Evolutionary conservation across 129 eudicot species (phyloP).

Genomic region (Flaveria bidentis): DNA sequence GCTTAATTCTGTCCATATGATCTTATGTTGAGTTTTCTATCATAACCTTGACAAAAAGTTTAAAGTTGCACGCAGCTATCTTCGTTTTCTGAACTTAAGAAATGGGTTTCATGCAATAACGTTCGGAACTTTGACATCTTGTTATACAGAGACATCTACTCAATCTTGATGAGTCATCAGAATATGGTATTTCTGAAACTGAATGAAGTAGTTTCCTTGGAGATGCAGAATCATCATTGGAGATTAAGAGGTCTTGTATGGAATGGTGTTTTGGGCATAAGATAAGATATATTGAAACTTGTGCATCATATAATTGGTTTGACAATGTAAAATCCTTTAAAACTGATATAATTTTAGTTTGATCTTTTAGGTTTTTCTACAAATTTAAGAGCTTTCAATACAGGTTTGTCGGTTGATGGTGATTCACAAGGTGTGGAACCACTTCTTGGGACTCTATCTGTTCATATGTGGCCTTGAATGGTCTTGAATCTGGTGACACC

Average conservation of each 20-base stretch:
- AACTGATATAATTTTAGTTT: background rate
- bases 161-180: conserved; percentile 50
- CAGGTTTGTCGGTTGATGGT: conserved; percentile 91
- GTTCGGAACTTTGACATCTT: conserved; percentile 67
- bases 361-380: background rate
- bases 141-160: conserved; percentile 55
- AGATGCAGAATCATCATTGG: conserved; percentile 53
- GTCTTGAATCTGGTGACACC: conserved; percentile 69
- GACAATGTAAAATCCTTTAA: conserved; percentile 19
- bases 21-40: conserved; percentile 3
- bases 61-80: conserved; percentile 49
- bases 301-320: conserved; percentile 59
- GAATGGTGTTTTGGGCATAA: conserved; percentile 84
- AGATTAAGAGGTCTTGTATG: conserved; percentile 57
- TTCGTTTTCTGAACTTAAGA: conserved; percentile 62
- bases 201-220: conserved; percentile 87
- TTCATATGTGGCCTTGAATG: conserved; percentile 98
- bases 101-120: conserved; percentile 75
- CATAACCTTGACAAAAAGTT: background rate
- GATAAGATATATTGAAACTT: conserved; percentile 81
- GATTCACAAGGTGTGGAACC: conserved; percentile 78
- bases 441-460: conserved; percentile 77
- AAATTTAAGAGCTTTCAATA: conserved; percentile 5
- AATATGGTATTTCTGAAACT: conserved; percentile 64
- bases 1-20: background rate